Conservation (phyloP, 768 basidiomycete species). For the Phylloporus scabripes region DNA sequence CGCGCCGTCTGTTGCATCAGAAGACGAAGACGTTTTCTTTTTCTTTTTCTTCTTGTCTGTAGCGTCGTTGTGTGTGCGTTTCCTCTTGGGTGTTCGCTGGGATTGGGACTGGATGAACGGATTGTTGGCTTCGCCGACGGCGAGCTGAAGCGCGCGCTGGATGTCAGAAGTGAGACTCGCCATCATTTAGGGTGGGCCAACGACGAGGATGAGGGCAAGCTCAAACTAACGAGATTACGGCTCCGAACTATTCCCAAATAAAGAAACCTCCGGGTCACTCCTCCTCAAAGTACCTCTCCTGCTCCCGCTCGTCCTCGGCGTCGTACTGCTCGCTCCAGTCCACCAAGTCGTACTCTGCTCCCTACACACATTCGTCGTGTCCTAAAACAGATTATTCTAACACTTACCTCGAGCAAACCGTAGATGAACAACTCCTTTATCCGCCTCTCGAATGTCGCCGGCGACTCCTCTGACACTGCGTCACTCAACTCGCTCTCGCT, state of each 20-base stretch:
- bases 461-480: slow-evolving; percentile 36
- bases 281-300: slow-evolving; percentile 73
- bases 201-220: slow-evolving; percentile 39
- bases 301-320: slow-evolving; percentile 51
- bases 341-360: slow-evolving; percentile 61
- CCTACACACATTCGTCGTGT: slow-evolving; percentile 34
- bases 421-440: slow-evolving; percentile 72
- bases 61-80: slow-evolving; percentile 25
- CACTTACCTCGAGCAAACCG: slow-evolving; percentile 63
- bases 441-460: slow-evolving; percentile 49
- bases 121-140: slow-evolving; percentile 42
- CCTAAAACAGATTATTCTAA: not conserved
- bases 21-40: slow-evolving; percentile 5
- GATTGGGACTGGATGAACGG: slow-evolving; percentile 29
- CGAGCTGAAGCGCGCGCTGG: slow-evolving; percentile 47
- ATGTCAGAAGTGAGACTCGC: slow-evolving; percentile 38
- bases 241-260: slow-evolving; percentile 18
- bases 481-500: slow-evolving; percentile 36
- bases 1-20: slow-evolving; percentile 5
- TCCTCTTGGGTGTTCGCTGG: slow-evolving; percentile 29
- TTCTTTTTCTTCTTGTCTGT: slow-evolving; percentile 32
- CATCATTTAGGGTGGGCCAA: slow-evolving; percentile 39
- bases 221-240: slow-evolving; percentile 5
- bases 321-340: slow-evolving; percentile 77
- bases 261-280: slow-evolving; percentile 26